phyloP scores from a whole-genome alignment of 2,329 filamentous ascomycete species.

The Diaporthe humulicola region DNA sequence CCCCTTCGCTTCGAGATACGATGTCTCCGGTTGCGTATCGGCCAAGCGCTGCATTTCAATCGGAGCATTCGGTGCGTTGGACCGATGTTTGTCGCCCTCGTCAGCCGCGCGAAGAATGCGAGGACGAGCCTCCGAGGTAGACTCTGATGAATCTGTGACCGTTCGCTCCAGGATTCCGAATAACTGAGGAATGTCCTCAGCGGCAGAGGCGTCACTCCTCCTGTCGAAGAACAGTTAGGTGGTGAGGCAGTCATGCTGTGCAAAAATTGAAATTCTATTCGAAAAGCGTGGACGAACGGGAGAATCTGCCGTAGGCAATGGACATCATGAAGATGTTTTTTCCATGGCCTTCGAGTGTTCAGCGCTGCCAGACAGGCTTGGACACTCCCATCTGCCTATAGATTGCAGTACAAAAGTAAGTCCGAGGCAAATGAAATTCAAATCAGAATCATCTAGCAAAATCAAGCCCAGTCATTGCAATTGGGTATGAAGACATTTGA shows the following conservation, averaged over 20 bases:
- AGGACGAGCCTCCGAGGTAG: neutral
- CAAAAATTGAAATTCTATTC: neutral
- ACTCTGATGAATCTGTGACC: neutral
- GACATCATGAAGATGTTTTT: neutral
- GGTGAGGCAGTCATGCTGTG: neutral
- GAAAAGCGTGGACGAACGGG: neutral
- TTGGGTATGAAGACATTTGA: neutral
- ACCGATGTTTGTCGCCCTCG: neutral
- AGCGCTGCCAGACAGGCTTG: neutral
- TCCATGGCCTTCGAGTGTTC: neutral
- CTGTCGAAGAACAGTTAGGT: neutral
- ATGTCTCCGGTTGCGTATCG: neutral
- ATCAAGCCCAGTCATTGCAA: neutral
- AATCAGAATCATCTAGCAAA: neutral
- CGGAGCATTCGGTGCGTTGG: neutral
- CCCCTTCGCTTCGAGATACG: neutral
- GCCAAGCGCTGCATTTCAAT: neutral
- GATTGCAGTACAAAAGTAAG: neutral
- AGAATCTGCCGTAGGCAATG: neutral
- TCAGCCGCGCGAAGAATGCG: neutral
- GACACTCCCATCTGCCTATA: neutral
- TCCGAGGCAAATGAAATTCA: neutral
- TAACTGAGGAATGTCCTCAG: neutral
- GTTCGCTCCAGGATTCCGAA: rapidly evolving
- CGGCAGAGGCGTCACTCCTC: neutral